These are phyloP conservation scores for Aspergillus incahuasiensis DNA, from an alignment of 495 filamentous ascomycete species.

Conservation along the genomic window DNA sequence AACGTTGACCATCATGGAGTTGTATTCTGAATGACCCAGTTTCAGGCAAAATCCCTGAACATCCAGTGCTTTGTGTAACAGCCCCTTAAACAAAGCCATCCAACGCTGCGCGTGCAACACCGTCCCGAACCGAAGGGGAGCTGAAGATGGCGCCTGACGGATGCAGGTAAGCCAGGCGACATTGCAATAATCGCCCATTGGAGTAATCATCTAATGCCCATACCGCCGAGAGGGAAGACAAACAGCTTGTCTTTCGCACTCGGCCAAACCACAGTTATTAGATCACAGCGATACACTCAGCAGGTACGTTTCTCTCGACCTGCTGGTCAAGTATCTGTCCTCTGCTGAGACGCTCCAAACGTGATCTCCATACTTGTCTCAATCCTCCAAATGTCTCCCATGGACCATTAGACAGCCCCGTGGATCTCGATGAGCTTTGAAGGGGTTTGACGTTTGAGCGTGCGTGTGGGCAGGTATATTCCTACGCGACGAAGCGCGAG, in stretches of 20 bases:
- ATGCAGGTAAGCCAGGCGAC: neutral
- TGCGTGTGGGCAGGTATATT: too few species aligned
- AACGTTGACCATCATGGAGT: neutral
- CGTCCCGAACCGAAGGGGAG: neutral
- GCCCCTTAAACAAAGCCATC: neutral
- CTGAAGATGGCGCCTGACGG: neutral
- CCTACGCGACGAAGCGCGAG: too few species aligned
- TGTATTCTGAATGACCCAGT: neutral
- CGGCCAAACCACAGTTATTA: neutral
- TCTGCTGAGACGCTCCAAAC: too few species aligned
- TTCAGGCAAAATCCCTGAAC: neutral
- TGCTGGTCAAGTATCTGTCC: too few species aligned
- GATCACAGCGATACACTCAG: too few species aligned
- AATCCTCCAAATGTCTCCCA: too few species aligned
- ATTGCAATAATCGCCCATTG: neutral
- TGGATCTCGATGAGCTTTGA: too few species aligned
- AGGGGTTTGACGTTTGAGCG: too few species aligned
- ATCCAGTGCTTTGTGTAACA: neutral
- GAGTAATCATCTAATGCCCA: neutral
- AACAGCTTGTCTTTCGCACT: neutral
- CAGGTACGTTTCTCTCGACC: too few species aligned
- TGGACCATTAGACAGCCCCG: too few species aligned
- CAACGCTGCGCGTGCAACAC: neutral
- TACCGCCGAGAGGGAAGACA: neutral
- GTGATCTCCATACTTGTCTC: too few species aligned